Evolutionary conservation across 345 rosid genomes (phyloP).

Genomic region (Citrus reticulata): DNA sequence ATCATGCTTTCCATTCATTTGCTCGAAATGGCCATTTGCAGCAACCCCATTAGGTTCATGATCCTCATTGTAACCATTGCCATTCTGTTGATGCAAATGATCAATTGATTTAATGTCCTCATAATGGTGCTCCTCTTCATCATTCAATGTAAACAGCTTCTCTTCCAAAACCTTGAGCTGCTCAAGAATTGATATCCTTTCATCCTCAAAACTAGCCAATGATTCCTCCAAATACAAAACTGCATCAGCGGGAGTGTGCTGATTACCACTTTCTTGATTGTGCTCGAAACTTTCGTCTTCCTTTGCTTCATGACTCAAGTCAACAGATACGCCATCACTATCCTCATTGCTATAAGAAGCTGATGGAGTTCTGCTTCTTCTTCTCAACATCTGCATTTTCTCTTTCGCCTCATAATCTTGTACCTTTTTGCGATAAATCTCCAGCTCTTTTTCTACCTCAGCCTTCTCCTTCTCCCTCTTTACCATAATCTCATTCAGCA

Average conservation of each 20-base stretch:
- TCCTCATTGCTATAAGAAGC: conserved; percentile 68
- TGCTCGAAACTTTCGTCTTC: conserved; percentile 30
- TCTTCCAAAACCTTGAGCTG: conserved; percentile 89
- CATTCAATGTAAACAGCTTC: conserved; percentile 52
- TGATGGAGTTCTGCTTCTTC: conserved; percentile 55
- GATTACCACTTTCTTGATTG: conserved; percentile 30
- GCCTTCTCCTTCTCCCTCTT: conserved; percentile 81
- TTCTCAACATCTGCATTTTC: conserved; percentile 43
- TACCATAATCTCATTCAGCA: conserved; percentile 75
- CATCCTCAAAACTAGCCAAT: conserved; percentile 70
- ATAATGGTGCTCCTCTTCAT: conserved; percentile 48
- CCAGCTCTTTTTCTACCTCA: conserved; percentile 76
- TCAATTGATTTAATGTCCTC: conserved; percentile 45
- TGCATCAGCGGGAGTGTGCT: conserved; percentile 68
- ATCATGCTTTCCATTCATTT: conserved; percentile 51
- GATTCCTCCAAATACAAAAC: conserved; percentile 76
- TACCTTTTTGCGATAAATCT: conserved; percentile 51
- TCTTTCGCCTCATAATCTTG: conserved; percentile 73
- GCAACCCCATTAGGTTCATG: conserved; percentile 37
- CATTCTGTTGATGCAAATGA: conserved; percentile 31
- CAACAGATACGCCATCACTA: conserved; percentile 52
- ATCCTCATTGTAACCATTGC: conserved; percentile 36
- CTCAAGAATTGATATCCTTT: conserved; percentile 80
- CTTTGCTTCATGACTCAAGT: conserved; percentile 45
- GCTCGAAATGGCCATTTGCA: conserved; percentile 50